Evolutionary conservation across 2,329 filamentous ascomycete genomes (phyloP).

Genomic region (Aspergillus sp.): DNA sequence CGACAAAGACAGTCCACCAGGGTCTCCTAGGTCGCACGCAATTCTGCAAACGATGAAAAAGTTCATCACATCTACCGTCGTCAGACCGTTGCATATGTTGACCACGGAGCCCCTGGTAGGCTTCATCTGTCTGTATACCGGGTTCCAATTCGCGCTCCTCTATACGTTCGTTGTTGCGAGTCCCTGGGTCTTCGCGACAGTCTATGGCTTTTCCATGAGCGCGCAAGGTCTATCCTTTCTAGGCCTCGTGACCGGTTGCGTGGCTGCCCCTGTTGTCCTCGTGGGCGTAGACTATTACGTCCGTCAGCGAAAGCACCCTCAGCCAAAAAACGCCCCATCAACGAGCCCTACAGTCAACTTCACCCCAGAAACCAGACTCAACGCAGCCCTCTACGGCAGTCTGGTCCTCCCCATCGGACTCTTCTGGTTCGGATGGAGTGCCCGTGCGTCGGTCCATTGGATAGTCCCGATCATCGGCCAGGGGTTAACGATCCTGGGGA

Average conservation of each 20-base stretch:
- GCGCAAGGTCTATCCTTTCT: slow-evolving; percentile 75
- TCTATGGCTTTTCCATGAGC: slow-evolving; percentile 57
- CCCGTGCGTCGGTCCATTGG: slow-evolving; percentile 27
- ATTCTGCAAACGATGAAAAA: slow-evolving; percentile 2
- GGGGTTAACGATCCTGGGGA: slow-evolving; percentile 23
- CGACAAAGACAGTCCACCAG: background rate
- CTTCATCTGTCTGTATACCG: slow-evolving; percentile 68
- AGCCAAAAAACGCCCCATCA: background rate
- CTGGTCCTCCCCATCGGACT: slow-evolving; percentile 52
- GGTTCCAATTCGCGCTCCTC: slow-evolving; percentile 74
- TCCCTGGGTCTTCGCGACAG: slow-evolving; percentile 69
- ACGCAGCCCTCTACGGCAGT: slow-evolving; percentile 24
- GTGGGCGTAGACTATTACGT: slow-evolving; percentile 6
- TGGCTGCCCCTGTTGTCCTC: slow-evolving; percentile 48
- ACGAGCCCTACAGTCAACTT: background rate
- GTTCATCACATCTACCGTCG: slow-evolving; percentile 30
- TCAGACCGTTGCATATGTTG: slow-evolving; percentile 62
- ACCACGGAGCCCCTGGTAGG: slow-evolving; percentile 69
- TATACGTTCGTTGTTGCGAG: slow-evolving; percentile 87
- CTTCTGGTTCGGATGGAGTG: slow-evolving; percentile 71
- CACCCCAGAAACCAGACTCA: slow-evolving; percentile 24
- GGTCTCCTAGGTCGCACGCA: background rate
- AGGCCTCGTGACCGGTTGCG: slow-evolving; percentile 70
- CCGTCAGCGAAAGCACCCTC: background rate
- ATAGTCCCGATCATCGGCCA: slow-evolving; percentile 29